These are phyloP conservation scores for Rutidosis leptorrhynchoides DNA, from an alignment of 129 eudicot species.

Conservation along the genomic window DNA sequence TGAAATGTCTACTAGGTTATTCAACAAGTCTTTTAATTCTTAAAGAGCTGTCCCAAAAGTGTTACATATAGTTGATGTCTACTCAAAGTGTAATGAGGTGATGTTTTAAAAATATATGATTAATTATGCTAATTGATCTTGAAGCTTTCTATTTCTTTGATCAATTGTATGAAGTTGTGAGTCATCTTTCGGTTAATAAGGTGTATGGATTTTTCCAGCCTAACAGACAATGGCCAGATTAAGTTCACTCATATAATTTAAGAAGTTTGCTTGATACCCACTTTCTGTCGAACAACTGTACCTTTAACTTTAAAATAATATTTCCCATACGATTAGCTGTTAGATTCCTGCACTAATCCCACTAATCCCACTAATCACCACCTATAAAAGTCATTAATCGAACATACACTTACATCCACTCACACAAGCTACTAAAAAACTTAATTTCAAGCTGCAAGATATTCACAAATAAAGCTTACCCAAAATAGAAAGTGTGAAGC, in stretches of 20 bases:
- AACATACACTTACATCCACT: slow-evolving; percentile 8
- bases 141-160: too few species aligned
- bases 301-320: slow-evolving; percentile 7
- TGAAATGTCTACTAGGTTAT: too few species aligned
- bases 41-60: too few species aligned
- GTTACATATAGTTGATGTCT: too few species aligned
- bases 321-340: slow-evolving; percentile 33
- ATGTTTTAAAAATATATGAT: too few species aligned
- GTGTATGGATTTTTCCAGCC: slow-evolving; percentile 17
- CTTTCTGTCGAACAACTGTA: slow-evolving; percentile 23
- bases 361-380: slow-evolving; percentile 1
- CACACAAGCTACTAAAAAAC: slow-evolving; percentile 5
- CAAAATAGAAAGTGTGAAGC: slow-evolving; percentile 35
- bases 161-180: too few species aligned
- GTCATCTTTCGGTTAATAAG: too few species aligned
- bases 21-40: too few species aligned
- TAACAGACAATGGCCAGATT: slow-evolving; percentile 4
- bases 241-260: not conserved
- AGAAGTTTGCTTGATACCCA: slow-evolving; percentile 16
- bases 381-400: slow-evolving; percentile 2
- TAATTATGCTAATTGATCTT: too few species aligned
- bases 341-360: slow-evolving; percentile 25
- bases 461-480: not conserved
- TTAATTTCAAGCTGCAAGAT: not conserved
- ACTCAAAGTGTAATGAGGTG: too few species aligned